phyloP scores from a whole-genome alignment of 345 rosid genomes.

The Eutrema japonicum region DNA sequence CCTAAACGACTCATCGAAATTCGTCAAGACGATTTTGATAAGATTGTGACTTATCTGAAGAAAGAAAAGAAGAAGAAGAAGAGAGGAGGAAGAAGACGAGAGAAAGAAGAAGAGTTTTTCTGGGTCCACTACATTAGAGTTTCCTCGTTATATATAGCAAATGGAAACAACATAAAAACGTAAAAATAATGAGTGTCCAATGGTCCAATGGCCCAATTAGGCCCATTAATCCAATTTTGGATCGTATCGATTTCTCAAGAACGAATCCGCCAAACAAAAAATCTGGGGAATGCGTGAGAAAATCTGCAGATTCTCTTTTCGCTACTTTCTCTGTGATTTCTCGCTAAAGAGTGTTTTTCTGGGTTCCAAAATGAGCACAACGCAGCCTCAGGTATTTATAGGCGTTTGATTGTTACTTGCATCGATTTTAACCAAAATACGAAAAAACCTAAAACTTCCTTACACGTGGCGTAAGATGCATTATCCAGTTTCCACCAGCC shows the following conservation, averaged over 20 bases:
- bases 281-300: constrained; percentile 36
- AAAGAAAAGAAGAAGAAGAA: too few relatives aligned
- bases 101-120: too few relatives aligned
- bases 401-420: constrained; percentile 14
- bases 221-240: too few relatives aligned
- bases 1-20: constrained; percentile 75
- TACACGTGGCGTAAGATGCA: constrained; percentile 46
- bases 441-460: constrained; percentile 21
- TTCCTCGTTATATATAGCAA: too few relatives aligned
- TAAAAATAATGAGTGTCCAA: too few relatives aligned
- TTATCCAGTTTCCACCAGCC: constrained; percentile 17
- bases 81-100: too few relatives aligned
- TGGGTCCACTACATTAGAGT: too few relatives aligned
- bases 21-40: neutral
- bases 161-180: too few relatives aligned
- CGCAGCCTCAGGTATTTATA: constrained; percentile 45
- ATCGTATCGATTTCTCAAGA: neutral
- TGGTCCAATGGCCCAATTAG: too few relatives aligned
- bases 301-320: constrained; percentile 29
- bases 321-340: constrained; percentile 26
- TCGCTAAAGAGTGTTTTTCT: constrained; percentile 31
- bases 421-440: constrained; percentile 41
- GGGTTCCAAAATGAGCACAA: constrained; percentile 9
- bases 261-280: neutral
- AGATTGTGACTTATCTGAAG: too few relatives aligned